Base-by-base conservation (phyloP, 23 red algal species). In the Pyropia haitanensis region DNA sequence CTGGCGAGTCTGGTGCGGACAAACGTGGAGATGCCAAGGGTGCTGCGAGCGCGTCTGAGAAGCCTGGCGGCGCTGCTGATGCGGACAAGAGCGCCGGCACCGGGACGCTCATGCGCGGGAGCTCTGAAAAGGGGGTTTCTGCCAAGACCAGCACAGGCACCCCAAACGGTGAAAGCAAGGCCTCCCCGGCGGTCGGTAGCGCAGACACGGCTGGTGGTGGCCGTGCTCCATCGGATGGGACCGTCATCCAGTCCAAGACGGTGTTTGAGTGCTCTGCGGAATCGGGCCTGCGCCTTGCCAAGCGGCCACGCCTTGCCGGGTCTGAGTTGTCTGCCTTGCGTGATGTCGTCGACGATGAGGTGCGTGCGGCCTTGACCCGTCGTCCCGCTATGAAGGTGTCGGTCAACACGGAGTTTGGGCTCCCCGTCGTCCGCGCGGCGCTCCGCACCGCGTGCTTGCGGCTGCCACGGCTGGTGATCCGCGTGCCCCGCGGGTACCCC, bases 401-500 rank as follows among this genome's bases (percentile, higher is more conserved):
- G 27, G 70, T 87, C n/a, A 34, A 63, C 7, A 72, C 75, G 25
- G 81, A 87, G 28, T 87, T 77, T 77, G 81, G 81, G 15, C 81
- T 68, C 31, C 81, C 81, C 16, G 68, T 87, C 27, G 81, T 87
- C 44, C 56, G 53, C 15, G 75, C 71, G 56, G 46, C 63, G 54
- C 53, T 87, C 30, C 67, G 51, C 20, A 87, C 76, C 33, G 44
- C n/a, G 8, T 71, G 61, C 12, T 71, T 87, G 16, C 81, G 81
- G 1, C 53, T 87, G 14, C 81, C 81, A 1, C 75, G 70, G 49
- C 32, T 87, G 20, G 51, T 61, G 49, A 31, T 87, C 49, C 81
- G 81, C 1, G 81, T 87, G 30, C 81, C 75, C 26, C 56, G 81
- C 0, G 81, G 81, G 22, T 87, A 87, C 58, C 81, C 81, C 56